These are phyloP conservation scores for Cymodocea nodosa DNA, from an alignment of 116 monocot species.

Conservation along the genomic window DNA sequence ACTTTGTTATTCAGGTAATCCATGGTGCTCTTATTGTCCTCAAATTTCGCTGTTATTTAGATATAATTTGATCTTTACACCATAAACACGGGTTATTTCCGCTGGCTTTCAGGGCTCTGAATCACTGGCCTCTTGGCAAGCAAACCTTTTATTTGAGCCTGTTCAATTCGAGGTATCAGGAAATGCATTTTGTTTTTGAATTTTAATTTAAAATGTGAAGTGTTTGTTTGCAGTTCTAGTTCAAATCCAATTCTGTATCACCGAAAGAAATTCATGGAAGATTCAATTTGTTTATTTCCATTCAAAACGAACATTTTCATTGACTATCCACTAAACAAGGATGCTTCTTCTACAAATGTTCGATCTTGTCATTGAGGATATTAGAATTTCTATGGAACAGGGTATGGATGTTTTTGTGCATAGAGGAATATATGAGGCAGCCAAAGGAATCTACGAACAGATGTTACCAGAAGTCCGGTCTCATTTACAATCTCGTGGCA, in stretches of 20 bases:
- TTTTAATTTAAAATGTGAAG: too few species aligned
- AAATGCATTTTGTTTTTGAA: too few species aligned
- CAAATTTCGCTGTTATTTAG: background rate
- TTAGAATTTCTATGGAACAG: constrained; percentile 12
- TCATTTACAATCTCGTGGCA: constrained; percentile 33
- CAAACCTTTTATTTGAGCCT: constrained; percentile 94
- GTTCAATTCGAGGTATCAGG: constrained; percentile 67
- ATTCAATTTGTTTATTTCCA: too few species aligned
- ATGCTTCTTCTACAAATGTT: too few species aligned
- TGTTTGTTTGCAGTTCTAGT: too few species aligned
- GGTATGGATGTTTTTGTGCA: constrained; percentile 76
- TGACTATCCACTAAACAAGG: too few species aligned
- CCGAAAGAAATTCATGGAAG: too few species aligned
- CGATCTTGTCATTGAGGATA: too few species aligned
- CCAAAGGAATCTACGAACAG: constrained; percentile 77
- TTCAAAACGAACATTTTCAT: too few species aligned
- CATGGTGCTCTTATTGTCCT: background rate
- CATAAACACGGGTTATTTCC: background rate
- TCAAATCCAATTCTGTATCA: too few species aligned
- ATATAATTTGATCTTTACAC: background rate
- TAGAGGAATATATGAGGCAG: constrained; percentile 92
- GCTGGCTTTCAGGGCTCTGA: constrained; percentile 61
- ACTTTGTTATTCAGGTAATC: constrained; percentile 82
- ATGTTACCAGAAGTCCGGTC: constrained; percentile 60
- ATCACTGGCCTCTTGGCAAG: constrained; percentile 84